Evolutionary conservation across 208 protist genomes (phyloP), one percentile per base, ranked within the genome.

Genomic region (Leishmania gerbilli): DNA sequence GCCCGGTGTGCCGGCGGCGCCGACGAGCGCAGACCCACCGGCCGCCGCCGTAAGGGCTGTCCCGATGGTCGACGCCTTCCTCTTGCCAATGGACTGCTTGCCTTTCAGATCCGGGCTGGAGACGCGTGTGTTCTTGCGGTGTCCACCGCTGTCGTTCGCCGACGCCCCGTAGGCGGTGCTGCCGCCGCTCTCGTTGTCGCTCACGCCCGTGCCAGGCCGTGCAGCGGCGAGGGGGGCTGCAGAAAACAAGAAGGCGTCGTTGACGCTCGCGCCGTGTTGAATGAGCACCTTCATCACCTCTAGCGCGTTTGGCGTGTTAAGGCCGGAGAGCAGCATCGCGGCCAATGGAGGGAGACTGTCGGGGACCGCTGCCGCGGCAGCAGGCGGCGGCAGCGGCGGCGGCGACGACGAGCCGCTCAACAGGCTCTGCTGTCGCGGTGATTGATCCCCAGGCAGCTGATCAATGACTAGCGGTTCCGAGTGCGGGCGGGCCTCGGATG

Each of bases 211-310:
- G 34, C 51, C 76, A 1, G 67, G n/a, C n/a, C 56, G 24, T 21
- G 60, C 62, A 5, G 9, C 60, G 2, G 60, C 17, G 21, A 80
- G 69, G 27, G 79, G 21, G 27, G 79, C 31, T 11, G 84, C 64
- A 24, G 85, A 74, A 27, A 79, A 89, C 5, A 82, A 71, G 37
- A 97, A 77, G 42, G 69, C 53, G 37, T 95, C 84, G 55, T 93
- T 88, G 15, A 93, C 74, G 58, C 79, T 90, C 4, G 93, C 93
- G 31, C 91, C 92, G 37, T 87, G 62, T 51, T 90, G 74, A 0
- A 95, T 21, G 40, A 97, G 83, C 60, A 84, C 89, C 31, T 87
- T 79, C 77, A 92, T 86, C 82, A 91, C 89, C 11, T 75, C 83
- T 45, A 89, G 62, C 42, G 86, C 87, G 27, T 84, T 83, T 3